Evolutionary conservation across 441 rosid species (phyloP).

Genomic region (Gossypium davidsonii): DNA sequence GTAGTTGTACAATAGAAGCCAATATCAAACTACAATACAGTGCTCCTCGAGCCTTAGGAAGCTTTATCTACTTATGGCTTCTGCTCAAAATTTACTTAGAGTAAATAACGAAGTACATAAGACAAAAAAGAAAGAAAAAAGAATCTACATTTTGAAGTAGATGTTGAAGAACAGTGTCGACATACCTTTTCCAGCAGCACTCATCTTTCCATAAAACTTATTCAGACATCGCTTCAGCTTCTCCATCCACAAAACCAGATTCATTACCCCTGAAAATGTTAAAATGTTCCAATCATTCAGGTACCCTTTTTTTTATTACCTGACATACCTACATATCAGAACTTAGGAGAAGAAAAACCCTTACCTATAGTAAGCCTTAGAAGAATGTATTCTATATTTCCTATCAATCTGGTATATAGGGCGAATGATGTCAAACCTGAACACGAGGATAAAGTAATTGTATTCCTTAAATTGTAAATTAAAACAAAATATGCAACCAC

Average conservation of each 20-base stretch:
- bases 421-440: conserved; percentile 14
- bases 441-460: background rate
- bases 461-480: background rate
- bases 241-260: conserved; percentile 41
- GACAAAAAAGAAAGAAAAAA: background rate
- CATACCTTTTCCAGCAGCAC: background rate
- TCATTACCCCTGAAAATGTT: conserved; percentile 35
- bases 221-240: conserved; percentile 37
- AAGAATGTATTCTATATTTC: conserved; percentile 36
- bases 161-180: background rate
- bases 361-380: conserved; percentile 56
- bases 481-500: background rate
- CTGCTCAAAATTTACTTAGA: background rate
- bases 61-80: background rate
- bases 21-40: background rate
- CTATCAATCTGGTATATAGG: conserved; percentile 31
- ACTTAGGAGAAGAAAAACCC: conserved; percentile 10
- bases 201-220: conserved; percentile 18
- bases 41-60: background rate
- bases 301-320: background rate
- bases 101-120: background rate
- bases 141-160: background rate
- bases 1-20: too few relatives aligned
- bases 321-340: background rate
- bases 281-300: background rate